A percentile compares a stretch with the other conserved stretches of the same genome.
phyloP scores from a whole-genome alignment of 805 yeast genomes.

The Wickerhamiella sorbophila region DNA sequence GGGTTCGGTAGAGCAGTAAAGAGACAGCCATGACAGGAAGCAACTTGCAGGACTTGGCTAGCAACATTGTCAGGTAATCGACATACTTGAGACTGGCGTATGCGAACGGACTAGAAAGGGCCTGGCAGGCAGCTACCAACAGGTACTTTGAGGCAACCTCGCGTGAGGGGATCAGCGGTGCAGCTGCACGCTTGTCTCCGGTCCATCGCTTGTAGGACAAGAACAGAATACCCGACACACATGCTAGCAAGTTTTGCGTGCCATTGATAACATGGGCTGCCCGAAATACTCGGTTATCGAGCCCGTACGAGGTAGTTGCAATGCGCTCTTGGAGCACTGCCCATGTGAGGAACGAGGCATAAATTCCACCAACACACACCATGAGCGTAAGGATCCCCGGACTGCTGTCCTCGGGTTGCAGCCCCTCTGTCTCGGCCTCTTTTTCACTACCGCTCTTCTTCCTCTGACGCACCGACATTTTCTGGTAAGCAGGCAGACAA shows the following conservation, averaged over 20 bases:
- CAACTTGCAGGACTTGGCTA: conserved; percentile 87
- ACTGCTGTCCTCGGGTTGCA: neutral
- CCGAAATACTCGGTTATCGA: conserved; percentile 40
- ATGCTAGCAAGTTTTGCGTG: conserved; percentile 62
- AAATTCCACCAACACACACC: conserved; percentile 48
- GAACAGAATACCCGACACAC: conserved; percentile 50
- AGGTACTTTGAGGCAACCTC: conserved; percentile 15
- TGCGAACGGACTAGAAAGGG: conserved; percentile 72
- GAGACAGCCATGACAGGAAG: conserved; percentile 91
- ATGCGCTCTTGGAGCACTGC: conserved; percentile 83
- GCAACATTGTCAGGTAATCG: conserved; percentile 67
- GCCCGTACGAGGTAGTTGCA: conserved; percentile 58
- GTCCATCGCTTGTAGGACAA: conserved; percentile 26
- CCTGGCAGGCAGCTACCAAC: conserved; percentile 39
- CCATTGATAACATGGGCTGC: conserved; percentile 69
- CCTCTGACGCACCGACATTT: too few species aligned
- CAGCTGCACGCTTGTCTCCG: conserved; percentile 19
- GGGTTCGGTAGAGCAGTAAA: conserved; percentile 48
- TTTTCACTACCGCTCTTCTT: too few species aligned
- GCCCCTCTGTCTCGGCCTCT: too few species aligned
- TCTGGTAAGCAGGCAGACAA: too few species aligned
- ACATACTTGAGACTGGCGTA: conserved; percentile 66
- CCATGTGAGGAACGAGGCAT: conserved; percentile 81
- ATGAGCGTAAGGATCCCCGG: conserved; percentile 4
- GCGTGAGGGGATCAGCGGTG: conserved; percentile 12